phyloP scores from a whole-genome alignment of 2,329 filamentous ascomycete genomes.

The Lachnellula occidentalis region DNA sequence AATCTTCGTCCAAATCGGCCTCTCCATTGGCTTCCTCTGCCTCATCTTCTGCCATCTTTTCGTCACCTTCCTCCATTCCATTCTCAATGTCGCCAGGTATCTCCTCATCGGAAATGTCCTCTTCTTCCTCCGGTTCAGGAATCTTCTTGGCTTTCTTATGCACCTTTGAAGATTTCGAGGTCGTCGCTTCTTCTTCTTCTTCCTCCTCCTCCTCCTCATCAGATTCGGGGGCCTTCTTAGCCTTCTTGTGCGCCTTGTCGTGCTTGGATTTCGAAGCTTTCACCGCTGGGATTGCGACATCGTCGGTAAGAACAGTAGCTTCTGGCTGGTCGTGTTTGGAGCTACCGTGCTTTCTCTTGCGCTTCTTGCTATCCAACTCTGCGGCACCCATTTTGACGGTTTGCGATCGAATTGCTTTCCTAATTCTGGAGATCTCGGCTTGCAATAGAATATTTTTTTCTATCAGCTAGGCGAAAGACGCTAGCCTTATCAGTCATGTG shows the following conservation, averaged over 20 bases:
- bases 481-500: slow-evolving; percentile 13
- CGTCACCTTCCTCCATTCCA: slow-evolving; percentile 25
- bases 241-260: slow-evolving; percentile 30
- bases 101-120: slow-evolving; percentile 23
- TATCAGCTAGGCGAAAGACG: slow-evolving; percentile 11
- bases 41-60: slow-evolving; percentile 9
- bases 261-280: slow-evolving; percentile 21
- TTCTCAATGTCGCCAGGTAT: slow-evolving; percentile 28
- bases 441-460: slow-evolving; percentile 8
- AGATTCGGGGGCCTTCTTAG: slow-evolving; percentile 30
- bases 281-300: slow-evolving; percentile 5
- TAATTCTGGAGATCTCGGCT: neutral
- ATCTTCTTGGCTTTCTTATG: slow-evolving; percentile 36
- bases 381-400: slow-evolving; percentile 22
- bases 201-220: slow-evolving; percentile 22
- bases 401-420: neutral
- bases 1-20: slow-evolving; percentile 16
- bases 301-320: slow-evolving; percentile 6
- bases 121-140: slow-evolving; percentile 26
- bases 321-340: slow-evolving; percentile 19
- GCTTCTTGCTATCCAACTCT: slow-evolving; percentile 30
- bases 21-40: slow-evolving; percentile 14
- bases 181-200: slow-evolving; percentile 16
- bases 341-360: slow-evolving; percentile 31
- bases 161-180: slow-evolving; percentile 17